Evolutionary conservation across 129 eudicot genomes (phyloP), one percentile per base, ranked within the genome.

Genomic region (Centaurea solstitialis): DNA sequence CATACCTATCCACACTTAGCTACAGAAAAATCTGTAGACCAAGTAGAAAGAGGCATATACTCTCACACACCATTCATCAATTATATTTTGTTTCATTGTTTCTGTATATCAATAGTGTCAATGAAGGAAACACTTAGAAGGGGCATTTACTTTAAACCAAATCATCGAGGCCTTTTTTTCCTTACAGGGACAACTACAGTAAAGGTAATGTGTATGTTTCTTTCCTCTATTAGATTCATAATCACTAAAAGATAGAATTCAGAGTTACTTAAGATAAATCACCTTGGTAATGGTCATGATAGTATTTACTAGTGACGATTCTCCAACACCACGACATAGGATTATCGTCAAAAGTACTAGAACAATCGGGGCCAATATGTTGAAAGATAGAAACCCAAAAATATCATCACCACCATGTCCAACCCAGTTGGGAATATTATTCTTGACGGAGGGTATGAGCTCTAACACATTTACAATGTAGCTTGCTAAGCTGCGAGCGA

Each of bases 401-500:
- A 91, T 80, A 75, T 91, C 83, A 76, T 90, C 90, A 69, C 90
- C 66, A 4, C 99, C 99, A 89, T 96, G 97, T 21, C 99, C 99
- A 73, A 96, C 89, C 99, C 99, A 96, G 74, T 82, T 88, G 10
- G 99, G 99, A 79, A 96, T 91, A 80, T 87, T 89, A 81, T 84
- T 90, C 79, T 88, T 88, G 80, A 96, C 37, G 33, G 83, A 71
- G 17, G 99, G 99, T 75, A 90, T 81, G 77, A 96, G 92, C 84
- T 96, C 99, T 68, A 96, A 76, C 79, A 93, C 66, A 33, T 90
- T 78, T 79, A 93, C 88, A 50, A 90, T 68, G 69, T 96, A 96
- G 80, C 98, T 83, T 1, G 99, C 94, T 87, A 96, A 93, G 83
- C 99, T 96, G 41, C 99, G 90, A 22, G 99, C 98, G 86, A 96